Evolutionary conservation across 179 eudicot species (phyloP), one percentile per base, ranked within the genome.

Genomic region (Carnegiea gigantea): DNA sequence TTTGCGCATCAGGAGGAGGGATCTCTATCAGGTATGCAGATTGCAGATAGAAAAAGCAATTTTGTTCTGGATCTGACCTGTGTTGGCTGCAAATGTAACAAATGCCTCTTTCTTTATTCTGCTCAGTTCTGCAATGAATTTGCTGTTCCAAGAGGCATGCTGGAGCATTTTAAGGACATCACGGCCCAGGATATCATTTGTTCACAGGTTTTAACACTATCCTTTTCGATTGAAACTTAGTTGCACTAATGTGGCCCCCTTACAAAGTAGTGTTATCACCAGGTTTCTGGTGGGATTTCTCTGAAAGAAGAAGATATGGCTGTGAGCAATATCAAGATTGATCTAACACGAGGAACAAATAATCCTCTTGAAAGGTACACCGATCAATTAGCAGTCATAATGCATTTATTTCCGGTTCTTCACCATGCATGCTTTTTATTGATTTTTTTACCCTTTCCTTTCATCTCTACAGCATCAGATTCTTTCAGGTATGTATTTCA

Each of bases 181-280:
- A 92, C 97, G 1, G 90, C 94, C 21, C 86, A 89, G 79, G 93
- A 94, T 86, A 92, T 94, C 80, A 84, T 94, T 74, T 94, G 97
- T 80, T 88, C 97, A 43, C 97, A 94, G 97, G 98, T 94, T 59
- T n/a, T 21, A 18, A 18, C 26, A 9, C 15, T 24, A 36, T 7
- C 11, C 6, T 9, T 64, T 78, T 24, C 24, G 62, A 48, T 36
- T 15, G 14, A 21, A 24, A 49, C 38, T 4, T 26, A 15, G 20
- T 75, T 74, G 12, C 23, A 75, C 15, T 26, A 12, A 5, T 67
- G 40, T 40, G 40, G 72, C 40, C 14, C 10, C 46, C 44, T 75
- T 51, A 75, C 33, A 15, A 53, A 75, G 13, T 2, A 40, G 30
- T 21, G 21, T 13, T 65, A 26, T 18, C 44, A 4, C 23, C 20